Evolutionary conservation across 345 rosid species (phyloP).

Genomic region (Acer campestre): DNA sequence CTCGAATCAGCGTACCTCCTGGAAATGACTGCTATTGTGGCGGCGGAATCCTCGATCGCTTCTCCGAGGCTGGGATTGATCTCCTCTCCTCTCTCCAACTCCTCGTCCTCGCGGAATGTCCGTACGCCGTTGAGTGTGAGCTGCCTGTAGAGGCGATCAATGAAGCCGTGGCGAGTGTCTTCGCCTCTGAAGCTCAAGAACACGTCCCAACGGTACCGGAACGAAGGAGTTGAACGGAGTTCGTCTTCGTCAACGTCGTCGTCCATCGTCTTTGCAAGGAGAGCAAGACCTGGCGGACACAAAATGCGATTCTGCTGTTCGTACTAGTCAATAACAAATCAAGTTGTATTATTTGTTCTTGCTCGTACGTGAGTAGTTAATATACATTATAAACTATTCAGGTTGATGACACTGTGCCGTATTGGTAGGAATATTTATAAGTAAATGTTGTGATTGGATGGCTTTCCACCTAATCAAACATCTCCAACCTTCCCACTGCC

Average conservation of each 20-base stretch:
- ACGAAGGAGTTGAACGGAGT: neutral
- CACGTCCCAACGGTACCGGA: slow-evolving; percentile 40
- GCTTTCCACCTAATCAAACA: too few species aligned
- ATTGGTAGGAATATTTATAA: too few species aligned
- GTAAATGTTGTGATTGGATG: too few species aligned
- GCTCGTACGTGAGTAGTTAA: neutral
- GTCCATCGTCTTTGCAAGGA: neutral
- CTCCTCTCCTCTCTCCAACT: slow-evolving; percentile 46
- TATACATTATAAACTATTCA: too few species aligned
- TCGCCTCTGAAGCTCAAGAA: slow-evolving; percentile 62
- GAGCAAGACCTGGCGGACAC: neutral
- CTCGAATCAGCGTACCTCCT: slow-evolving; percentile 38
- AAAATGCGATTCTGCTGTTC: neutral
- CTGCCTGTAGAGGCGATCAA: slow-evolving; percentile 24
- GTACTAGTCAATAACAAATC: neutral
- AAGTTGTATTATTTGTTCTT: neutral
- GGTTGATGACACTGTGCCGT: too few species aligned
- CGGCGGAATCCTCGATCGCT: slow-evolving; percentile 58
- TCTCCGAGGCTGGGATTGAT: slow-evolving; percentile 32
- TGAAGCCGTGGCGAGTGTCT: slow-evolving; percentile 48
- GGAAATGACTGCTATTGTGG: slow-evolving; percentile 46
- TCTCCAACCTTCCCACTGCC: too few species aligned
- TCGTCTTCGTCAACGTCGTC: neutral
- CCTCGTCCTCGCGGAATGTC: slow-evolving; percentile 35
- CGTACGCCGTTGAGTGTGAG: slow-evolving; percentile 12